Evolutionary conservation across 805 yeast species (phyloP).

Genomic region (Ogataea haglerorum): DNA sequence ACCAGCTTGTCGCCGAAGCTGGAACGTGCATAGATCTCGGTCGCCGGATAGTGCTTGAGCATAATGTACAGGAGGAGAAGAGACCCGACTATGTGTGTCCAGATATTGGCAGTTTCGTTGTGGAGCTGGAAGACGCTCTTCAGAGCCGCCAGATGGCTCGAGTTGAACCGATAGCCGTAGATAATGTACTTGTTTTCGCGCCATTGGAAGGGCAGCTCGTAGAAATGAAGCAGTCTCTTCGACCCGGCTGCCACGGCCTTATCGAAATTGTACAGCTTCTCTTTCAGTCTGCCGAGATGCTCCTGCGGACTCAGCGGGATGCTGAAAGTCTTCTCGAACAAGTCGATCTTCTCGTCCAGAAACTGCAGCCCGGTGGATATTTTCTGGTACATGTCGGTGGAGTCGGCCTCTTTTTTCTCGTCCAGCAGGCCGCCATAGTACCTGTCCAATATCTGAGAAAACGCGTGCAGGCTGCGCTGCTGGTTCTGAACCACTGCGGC

Average conservation of each 20-base stretch:
- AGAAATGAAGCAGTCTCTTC: constrained; percentile 61
- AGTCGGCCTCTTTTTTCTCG: constrained; percentile 1
- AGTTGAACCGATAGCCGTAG: constrained; percentile 80
- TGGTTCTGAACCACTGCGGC: constrained; percentile 22
- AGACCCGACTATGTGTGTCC: constrained; percentile 85
- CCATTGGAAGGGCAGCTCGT: constrained; percentile 90
- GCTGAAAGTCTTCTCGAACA: constrained; percentile 35
- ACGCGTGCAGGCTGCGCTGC: constrained; percentile 27
- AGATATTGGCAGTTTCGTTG: constrained; percentile 88
- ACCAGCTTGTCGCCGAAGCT: constrained; percentile 44
- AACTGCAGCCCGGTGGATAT: constrained; percentile 36
- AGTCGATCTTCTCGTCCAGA: constrained; percentile 39
- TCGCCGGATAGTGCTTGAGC: constrained; percentile 58
- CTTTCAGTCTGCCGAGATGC: constrained; percentile 27
- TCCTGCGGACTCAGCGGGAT: constrained; percentile 28
- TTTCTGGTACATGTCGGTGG: constrained; percentile 29
- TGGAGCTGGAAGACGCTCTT: constrained; percentile 62
- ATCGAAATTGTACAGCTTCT: constrained; percentile 45
- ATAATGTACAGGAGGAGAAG: constrained; percentile 53
- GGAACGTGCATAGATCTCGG: constrained; percentile 46
- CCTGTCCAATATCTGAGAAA: constrained; percentile 29
- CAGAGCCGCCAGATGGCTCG: constrained; percentile 56
- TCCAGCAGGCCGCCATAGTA: constrained; percentile 25
- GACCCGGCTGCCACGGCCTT: constrained; percentile 42
- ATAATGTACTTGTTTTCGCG: constrained; percentile 85